A percentile compares a stretch with the other conserved stretches of the same genome.
Evolutionary conservation across 169 alveolate genomes (phyloP).

Genomic region (Cryptosporidium baileyi): DNA sequence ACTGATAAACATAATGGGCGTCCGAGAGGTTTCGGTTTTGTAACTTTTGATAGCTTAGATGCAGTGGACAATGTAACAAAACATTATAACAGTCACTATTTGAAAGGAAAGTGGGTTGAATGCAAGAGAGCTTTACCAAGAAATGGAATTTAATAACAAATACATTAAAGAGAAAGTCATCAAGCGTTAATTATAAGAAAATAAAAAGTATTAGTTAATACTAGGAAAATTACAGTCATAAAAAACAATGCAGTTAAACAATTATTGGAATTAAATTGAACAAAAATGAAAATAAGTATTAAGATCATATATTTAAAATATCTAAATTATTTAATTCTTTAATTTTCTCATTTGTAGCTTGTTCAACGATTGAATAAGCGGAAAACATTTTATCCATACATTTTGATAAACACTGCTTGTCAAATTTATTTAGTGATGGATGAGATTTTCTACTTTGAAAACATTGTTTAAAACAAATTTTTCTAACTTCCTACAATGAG

Average conservation of each 20-base stretch:
- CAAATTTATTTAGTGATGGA: slow-evolving; percentile 32
- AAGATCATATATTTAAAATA: not conserved
- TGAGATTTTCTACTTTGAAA: slow-evolving; percentile 37
- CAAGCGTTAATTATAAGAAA: too few species aligned
- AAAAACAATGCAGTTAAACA: too few species aligned
- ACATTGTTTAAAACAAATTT: slow-evolving; percentile 46
- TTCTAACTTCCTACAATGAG: slow-evolving; percentile 36
- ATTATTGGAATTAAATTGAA: not conserved
- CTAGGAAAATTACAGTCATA: too few species aligned
- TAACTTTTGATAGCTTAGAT: slow-evolving; percentile 81
- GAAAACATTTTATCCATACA: slow-evolving; percentile 64
- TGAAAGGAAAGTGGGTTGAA: slow-evolving; percentile 88
- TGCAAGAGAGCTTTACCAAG: slow-evolving; percentile 89
- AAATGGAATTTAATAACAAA: slow-evolving; percentile 64
- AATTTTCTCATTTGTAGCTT: slow-evolving; percentile 19
- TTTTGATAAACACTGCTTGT: slow-evolving; percentile 30
- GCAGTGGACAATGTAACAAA: slow-evolving; percentile 84
- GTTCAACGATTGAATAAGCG: slow-evolving; percentile 23
- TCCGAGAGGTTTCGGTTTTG: slow-evolving; percentile 92
- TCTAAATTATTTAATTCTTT: not conserved
- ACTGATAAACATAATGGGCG: slow-evolving; percentile 84
- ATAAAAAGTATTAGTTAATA: too few species aligned
- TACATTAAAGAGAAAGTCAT: too few species aligned
- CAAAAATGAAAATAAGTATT: not conserved
- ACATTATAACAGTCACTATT: slow-evolving; percentile 76